phyloP scores from a whole-genome alignment of 352 stramenopile genomes.

The Thalassiosira mediterranea region DNA sequence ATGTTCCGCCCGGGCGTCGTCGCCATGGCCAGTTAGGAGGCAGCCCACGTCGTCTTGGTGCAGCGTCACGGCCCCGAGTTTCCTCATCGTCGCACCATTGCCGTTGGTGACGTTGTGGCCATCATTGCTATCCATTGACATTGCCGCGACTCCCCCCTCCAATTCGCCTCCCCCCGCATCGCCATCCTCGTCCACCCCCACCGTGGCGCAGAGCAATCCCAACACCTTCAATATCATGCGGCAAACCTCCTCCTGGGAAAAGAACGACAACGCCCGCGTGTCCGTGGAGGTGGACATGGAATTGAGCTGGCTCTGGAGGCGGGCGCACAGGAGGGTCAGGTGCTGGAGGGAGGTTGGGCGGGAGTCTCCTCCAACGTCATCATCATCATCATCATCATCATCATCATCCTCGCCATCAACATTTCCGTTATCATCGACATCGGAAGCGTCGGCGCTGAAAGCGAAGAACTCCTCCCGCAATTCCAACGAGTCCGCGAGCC shows the following conservation, averaged over 20 bases:
- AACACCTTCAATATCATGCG: constrained; percentile 76
- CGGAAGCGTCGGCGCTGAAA: constrained; percentile 34
- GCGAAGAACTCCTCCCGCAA: constrained; percentile 47
- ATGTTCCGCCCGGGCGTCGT: background rate
- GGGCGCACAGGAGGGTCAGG: constrained; percentile 50
- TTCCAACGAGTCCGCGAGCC: constrained; percentile 63
- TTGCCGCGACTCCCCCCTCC: constrained; percentile 2
- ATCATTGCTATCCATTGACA: constrained; percentile 5
- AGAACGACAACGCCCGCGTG: constrained; percentile 50
- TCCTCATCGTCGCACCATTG: constrained; percentile 7
- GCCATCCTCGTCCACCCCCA: constrained; percentile 26
- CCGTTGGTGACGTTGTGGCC: background rate
- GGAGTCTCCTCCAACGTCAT: background rate
- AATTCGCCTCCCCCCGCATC: background rate
- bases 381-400: constrained; percentile 18
- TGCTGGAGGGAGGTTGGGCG: constrained; percentile 4
- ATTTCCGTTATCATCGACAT: constrained; percentile 25
- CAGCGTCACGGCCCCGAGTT: constrained; percentile 33
- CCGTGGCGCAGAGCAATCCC: constrained; percentile 61
- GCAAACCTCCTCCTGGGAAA: constrained; percentile 57
- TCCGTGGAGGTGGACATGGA: constrained; percentile 59
- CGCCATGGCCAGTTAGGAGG: background rate
- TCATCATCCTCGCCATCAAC: constrained; percentile 21
- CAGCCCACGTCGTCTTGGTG: constrained; percentile 69
- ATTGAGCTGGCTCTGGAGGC: constrained; percentile 70